Conservation (phyloP, 2,329 filamentous ascomycete genomes). For the Cladobotryum mycophilum region DNA sequence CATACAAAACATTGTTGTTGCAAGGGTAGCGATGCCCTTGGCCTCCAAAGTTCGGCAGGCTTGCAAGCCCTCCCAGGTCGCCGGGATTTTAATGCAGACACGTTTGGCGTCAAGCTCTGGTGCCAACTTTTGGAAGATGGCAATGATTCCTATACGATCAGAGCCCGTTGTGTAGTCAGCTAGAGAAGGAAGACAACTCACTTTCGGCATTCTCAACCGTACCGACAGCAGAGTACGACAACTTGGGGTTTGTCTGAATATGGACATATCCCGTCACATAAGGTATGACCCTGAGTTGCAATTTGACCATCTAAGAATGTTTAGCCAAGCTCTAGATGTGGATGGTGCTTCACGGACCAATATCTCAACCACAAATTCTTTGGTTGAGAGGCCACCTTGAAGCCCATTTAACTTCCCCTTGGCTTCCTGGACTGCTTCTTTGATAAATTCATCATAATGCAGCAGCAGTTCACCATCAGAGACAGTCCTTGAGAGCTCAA, state of each 20-base stretch:
- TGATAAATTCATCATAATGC: slow-evolving; percentile 24
- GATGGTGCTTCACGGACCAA: slow-evolving; percentile 33
- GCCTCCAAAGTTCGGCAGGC: slow-evolving; percentile 50
- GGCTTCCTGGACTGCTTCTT: slow-evolving; percentile 21
- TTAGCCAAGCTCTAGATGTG: neutral
- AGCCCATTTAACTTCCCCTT: slow-evolving; percentile 12
- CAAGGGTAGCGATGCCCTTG: slow-evolving; percentile 51
- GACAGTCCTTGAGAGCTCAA: slow-evolving; percentile 23
- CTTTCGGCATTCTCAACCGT: slow-evolving; percentile 46
- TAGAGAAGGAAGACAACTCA: slow-evolving; percentile 23
- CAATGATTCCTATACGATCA: slow-evolving; percentile 39
- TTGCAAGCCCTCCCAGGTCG: slow-evolving; percentile 57
- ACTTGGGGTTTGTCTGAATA: slow-evolving; percentile 30
- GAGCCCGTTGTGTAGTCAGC: neutral
- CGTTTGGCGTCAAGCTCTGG: slow-evolving; percentile 39
- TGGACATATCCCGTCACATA: slow-evolving; percentile 48
- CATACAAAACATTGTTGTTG: slow-evolving; percentile 57
- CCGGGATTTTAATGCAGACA: slow-evolving; percentile 57
- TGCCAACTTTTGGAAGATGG: slow-evolving; percentile 39
- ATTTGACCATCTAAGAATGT: slow-evolving; percentile 42
- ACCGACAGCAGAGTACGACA: slow-evolving; percentile 43
- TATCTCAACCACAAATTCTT: slow-evolving; percentile 50
- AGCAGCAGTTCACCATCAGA: slow-evolving; percentile 16
- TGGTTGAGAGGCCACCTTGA: slow-evolving; percentile 20
- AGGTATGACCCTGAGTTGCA: slow-evolving; percentile 39